These are phyloP conservation scores for Stenogyne calaminthoides DNA, from an alignment of 305 asterid species.

Conservation along the genomic window DNA sequence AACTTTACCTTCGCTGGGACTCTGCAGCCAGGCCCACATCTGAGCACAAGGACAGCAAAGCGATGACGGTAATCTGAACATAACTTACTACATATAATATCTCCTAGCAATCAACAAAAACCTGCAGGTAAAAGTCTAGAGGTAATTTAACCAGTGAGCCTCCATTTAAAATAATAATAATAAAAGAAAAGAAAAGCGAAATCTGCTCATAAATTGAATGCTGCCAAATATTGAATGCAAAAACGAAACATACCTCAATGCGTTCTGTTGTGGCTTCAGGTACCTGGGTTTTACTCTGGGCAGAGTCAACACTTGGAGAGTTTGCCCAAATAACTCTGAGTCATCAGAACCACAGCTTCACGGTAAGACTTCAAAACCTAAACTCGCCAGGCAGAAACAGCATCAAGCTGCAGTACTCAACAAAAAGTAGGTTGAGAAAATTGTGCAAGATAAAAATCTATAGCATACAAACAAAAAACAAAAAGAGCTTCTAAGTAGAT, in stretches of 20 bases:
- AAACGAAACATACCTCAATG: conserved; percentile 69
- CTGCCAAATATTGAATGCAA: conserved; percentile 26
- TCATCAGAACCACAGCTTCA: conserved; percentile 94
- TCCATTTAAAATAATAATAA: conserved; percentile 33
- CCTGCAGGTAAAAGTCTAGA: conserved; percentile 99
- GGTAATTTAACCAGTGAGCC: conserved; percentile 86
- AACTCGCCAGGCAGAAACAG: conserved; percentile 99
- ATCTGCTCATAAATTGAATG: conserved; percentile 22
- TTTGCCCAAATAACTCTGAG: conserved; percentile 88
- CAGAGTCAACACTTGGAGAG: conserved; percentile 85
- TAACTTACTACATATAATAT: conserved; percentile 68
- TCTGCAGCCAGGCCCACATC: conserved; percentile 99
- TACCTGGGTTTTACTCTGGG: conserved; percentile 81
- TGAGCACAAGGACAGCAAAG: conserved; percentile 93
- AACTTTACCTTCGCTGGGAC: conserved; percentile 79
- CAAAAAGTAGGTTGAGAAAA: conserved; percentile 59
- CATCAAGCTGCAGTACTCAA: conserved; percentile 99
- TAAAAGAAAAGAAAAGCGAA: not conserved
- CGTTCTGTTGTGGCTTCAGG: conserved; percentile 97
- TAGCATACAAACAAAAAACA: conserved; percentile 5
- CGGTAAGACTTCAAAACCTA: conserved; percentile 99
- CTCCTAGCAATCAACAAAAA: conserved; percentile 78
- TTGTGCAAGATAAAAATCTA: conserved; percentile 32
- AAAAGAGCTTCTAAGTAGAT: not conserved
- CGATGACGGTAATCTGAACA: conserved; percentile 96